Conservation (phyloP, 208 protist species). For the Polymyxa betae region DNA sequence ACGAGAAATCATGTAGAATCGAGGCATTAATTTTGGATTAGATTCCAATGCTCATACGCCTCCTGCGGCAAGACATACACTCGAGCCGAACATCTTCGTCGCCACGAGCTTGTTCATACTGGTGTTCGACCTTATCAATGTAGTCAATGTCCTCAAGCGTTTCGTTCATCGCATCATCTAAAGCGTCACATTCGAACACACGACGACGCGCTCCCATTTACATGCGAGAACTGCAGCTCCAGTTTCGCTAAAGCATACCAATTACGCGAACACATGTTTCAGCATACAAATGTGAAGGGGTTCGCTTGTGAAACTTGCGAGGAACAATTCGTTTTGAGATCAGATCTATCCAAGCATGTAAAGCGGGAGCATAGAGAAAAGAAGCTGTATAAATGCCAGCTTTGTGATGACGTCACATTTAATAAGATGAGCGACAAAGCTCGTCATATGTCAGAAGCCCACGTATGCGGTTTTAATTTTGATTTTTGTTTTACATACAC, state of each 20-base stretch:
- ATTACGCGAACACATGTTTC: conserved; percentile 20
- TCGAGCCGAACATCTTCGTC: not conserved
- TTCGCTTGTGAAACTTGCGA: conserved; percentile 23
- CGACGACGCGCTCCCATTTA: not conserved
- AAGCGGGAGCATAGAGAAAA: not conserved
- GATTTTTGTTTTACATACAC: too few species aligned
- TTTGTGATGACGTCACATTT: not conserved
- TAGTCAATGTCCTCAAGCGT: not conserved
- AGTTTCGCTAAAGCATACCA: conserved; percentile 14
- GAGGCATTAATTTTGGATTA: not conserved
- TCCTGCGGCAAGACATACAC: conserved; percentile 20
- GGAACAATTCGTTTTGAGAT: not conserved
- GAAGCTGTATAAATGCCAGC: not conserved
- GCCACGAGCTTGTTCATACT: not conserved
- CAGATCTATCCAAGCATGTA: conserved; percentile 1
- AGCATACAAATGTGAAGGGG: conserved; percentile 11
- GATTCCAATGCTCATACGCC: not conserved
- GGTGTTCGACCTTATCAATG: not conserved
- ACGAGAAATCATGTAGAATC: not conserved
- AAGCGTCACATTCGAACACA: conserved; percentile 31
- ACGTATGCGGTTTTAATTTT: too few species aligned
- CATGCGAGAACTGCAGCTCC: not conserved
- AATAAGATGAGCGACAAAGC: conserved; percentile 14
- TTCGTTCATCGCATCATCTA: conserved; percentile 27
- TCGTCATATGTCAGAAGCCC: not conserved